Base-by-base conservation (phyloP, 352 stramenopile genomes). In the Phytopythium ostracodes region DNA sequence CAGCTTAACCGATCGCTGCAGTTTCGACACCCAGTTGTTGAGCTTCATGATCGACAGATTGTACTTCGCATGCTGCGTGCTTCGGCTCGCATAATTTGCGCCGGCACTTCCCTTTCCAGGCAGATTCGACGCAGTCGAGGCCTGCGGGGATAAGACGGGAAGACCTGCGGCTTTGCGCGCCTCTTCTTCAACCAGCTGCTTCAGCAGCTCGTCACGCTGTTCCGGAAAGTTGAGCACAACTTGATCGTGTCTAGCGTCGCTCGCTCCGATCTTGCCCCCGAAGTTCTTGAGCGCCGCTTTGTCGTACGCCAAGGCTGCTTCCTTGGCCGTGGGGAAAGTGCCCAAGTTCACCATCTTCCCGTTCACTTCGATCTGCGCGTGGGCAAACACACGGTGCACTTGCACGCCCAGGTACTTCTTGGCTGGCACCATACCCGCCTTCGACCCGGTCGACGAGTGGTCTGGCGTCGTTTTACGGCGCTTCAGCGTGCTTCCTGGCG, bases 241-340 rank as follows among this genome's bases (percentile, higher is more conserved):
- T 10, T 79, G 66, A 10, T 88, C 77, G 54, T 80, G 63, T 10
- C 58, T 57, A 22, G 73, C 77, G 22, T 75, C 68, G 58, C 65
- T 77, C 4, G 75, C 66, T 35, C 73, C 73, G 22, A 78, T 63
- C 22, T 67, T 62, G 27, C 81, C 78, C 15, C 80, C 83, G 67
- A 91, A 94, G 59, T 88, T 88, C 60, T 81, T 85, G 25, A 91
- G 65, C 12, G 84, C 82, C 3, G 83, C 85, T 59, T 89, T 90
- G 62, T 94, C 85, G 52, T 94, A 94, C n/a, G 85, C 85, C 42
- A 87, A 71, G 10, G 83, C 85, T 4, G 85, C 85, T 38, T 94
- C 83, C 52, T 83, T 76, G 0, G 80, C 73, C 12, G 71, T 90
- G 2, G 81, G 55, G 59, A 91, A 94, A 46, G 77, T 88, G 8